These are phyloP conservation scores for Marasmius sp. DNA, from an alignment of 1,284 basidiomycete genomes.

Conservation along the genomic window DNA sequence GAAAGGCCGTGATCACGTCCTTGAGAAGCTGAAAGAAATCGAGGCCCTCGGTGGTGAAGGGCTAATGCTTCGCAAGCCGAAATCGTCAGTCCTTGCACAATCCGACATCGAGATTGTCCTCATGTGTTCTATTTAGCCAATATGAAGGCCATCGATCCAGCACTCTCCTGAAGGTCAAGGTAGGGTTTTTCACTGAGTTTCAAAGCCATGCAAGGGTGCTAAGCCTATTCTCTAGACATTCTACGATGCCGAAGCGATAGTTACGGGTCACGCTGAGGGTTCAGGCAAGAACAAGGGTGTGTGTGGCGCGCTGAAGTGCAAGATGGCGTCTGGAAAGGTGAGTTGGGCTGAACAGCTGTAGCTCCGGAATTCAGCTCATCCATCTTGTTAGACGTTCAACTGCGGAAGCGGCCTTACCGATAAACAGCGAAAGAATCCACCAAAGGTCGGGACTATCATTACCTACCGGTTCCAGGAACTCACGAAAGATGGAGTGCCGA, in stretches of 20 bases:
- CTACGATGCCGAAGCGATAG: slow-evolving; percentile 65
- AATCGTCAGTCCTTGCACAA: slow-evolving; percentile 36
- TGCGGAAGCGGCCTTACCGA: slow-evolving; percentile 57
- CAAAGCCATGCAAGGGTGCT: not conserved
- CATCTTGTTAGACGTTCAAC: slow-evolving; percentile 44
- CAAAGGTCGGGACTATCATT: slow-evolving; percentile 59
- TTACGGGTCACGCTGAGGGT: slow-evolving; percentile 57
- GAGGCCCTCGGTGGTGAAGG: slow-evolving; percentile 63
- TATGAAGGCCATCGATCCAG: slow-evolving; percentile 57
- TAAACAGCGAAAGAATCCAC: slow-evolving; percentile 52
- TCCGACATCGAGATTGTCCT: not conserved
- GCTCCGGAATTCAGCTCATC: not conserved
- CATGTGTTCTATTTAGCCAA: slow-evolving; percentile 26
- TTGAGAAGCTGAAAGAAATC: slow-evolving; percentile 53
- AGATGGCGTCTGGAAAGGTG: slow-evolving; percentile 65
- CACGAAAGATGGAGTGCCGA: slow-evolving; percentile 55
- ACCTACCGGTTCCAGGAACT: slow-evolving; percentile 68
- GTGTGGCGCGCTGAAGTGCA: slow-evolving; percentile 57
- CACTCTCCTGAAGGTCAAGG: slow-evolving; percentile 64
- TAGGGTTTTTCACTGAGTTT: slow-evolving; percentile 14
- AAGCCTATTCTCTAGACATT: slow-evolving; percentile 40
- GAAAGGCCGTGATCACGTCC: slow-evolving; percentile 48
- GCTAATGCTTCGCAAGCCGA: slow-evolving; percentile 62
- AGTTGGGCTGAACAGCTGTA: slow-evolving; percentile 3
- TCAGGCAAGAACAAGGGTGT: slow-evolving; percentile 53